phyloP scores from a whole-genome alignment of 2,329 filamentous ascomycete genomes.

The Neurospora sp. region DNA sequence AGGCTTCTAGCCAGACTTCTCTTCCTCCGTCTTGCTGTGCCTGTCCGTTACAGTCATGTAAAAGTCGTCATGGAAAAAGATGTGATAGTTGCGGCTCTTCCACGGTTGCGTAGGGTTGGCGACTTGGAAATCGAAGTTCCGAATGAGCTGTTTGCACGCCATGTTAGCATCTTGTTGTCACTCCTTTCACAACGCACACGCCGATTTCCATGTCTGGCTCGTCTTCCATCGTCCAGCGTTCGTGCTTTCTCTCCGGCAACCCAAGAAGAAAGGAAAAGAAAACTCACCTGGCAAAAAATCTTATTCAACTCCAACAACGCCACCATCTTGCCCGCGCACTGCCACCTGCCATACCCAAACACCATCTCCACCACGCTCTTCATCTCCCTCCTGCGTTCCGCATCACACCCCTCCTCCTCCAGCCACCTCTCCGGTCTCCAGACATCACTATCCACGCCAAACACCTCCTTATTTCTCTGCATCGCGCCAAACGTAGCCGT shows the following conservation, averaged over 20 bases:
- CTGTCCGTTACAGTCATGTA: constrained; percentile 18
- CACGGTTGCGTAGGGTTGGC: constrained; percentile 18
- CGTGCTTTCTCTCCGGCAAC: not conserved
- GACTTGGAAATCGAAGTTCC: constrained; percentile 23
- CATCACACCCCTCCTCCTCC: constrained; percentile 17
- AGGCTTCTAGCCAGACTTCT: not conserved
- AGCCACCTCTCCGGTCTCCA: constrained; percentile 40
- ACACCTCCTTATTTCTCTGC: constrained; percentile 16
- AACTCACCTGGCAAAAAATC: constrained; percentile 30
- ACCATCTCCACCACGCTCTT: constrained; percentile 22
- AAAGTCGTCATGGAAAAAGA: constrained; percentile 22
- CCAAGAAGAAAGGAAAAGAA: not conserved
- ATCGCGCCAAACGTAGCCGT: constrained; percentile 12
- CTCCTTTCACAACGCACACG: not conserved
- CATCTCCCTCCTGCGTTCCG: constrained; percentile 15
- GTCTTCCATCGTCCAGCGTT: not conserved
- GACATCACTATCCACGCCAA: constrained; percentile 28
- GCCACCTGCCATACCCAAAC: constrained; percentile 30
- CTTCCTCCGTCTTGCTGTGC: not conserved
- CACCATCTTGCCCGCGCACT: constrained; percentile 32
- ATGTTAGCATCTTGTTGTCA: not conserved
- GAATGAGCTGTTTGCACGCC: constrained; percentile 9
- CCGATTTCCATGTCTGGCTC: not conserved
- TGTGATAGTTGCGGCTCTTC: constrained; percentile 19
- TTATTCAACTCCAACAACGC: constrained; percentile 35